Percentiles rank a stretch among this genome's conserved stretches.
These are phyloP conservation scores for Fusarium anthophilum DNA, from an alignment of 2,329 filamentous ascomycete species.

Conservation along the genomic window DNA sequence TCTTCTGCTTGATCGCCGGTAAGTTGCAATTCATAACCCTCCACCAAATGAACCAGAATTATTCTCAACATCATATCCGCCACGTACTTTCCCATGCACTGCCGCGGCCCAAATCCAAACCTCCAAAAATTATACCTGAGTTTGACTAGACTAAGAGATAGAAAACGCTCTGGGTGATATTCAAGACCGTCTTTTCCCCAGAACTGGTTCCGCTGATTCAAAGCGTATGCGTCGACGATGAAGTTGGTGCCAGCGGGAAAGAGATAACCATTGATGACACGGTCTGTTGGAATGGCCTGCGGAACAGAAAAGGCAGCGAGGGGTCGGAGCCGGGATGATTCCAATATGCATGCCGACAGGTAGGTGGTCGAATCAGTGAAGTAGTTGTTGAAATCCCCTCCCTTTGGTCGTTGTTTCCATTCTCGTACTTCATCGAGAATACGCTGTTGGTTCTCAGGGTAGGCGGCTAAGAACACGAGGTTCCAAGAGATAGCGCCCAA, in stretches of 20 bases:
- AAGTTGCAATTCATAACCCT: neutral
- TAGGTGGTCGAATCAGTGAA: neutral
- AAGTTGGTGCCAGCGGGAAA: neutral
- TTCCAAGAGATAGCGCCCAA: neutral
- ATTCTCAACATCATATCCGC: neutral
- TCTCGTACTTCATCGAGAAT: neutral
- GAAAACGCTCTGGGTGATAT: neutral
- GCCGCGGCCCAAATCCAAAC: neutral
- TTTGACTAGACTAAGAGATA: neutral
- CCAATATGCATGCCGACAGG: neutral
- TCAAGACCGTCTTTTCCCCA: neutral
- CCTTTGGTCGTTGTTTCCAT: neutral
- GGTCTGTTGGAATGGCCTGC: neutral
- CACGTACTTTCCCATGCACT: neutral
- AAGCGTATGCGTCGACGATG: neutral
- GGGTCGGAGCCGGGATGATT: neutral
- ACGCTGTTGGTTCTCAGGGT: neutral
- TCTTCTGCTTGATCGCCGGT: neutral
- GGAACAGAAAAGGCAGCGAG: neutral
- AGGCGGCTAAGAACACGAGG: neutral
- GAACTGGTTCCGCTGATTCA: neutral
- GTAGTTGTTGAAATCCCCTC: neutral
- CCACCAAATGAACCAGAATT: neutral
- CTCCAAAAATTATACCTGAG: neutral
- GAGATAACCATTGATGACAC: neutral